Base-by-base conservation (phyloP, 2,329 filamentous ascomycete species). In the Setomelanomma holmii region DNA sequence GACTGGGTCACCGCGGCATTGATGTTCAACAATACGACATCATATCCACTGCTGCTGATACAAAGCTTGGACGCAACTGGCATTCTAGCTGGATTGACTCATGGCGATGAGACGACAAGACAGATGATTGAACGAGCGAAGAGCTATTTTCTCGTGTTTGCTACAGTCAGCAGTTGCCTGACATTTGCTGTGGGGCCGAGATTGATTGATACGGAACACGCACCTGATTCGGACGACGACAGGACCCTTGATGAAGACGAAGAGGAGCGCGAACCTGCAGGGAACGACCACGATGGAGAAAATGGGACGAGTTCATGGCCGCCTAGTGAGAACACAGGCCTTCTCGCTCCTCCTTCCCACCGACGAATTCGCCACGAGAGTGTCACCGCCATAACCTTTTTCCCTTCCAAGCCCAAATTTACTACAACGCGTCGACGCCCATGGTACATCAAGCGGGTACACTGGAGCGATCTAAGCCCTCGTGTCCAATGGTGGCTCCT, bases 91-190 rank as follows among this genome's bases (percentile, higher is more conserved):
- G 68, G 75, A 1, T 51, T 76, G 33, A 74, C 86, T 19, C 71
- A 80, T 45, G 54, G 67, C 53, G 56, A 79, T 63, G 75, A 81
- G 60, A 67, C 74, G 1, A 72, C 75, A 3, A 55, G 68, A 1
- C 75, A 76, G 1, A 82, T 82, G 1, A 76, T 88, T 7, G 79
- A 82, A 48, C 76, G 86, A 4, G 85, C 85, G 8, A 85, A 87
- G 67, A 84, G 82, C 19, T 89, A 87, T 66, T 87, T 89, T 61
- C 73, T 89, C 2, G 82, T 89, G 43, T 87, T 85, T 60, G 81
- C 85, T 4, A 87, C 86, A 17, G 76, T 88, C 4, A 81, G 80
- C 19, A 86, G 83, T 60, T 84, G 81, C 47, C 69, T 88, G 54
- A 88, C 85, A 0, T 89, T 88, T 68, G 84, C 83, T 1, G 75